phyloP scores from a whole-genome alignment of 805 yeast species.

The Scheffersomyces coipomensis region DNA sequence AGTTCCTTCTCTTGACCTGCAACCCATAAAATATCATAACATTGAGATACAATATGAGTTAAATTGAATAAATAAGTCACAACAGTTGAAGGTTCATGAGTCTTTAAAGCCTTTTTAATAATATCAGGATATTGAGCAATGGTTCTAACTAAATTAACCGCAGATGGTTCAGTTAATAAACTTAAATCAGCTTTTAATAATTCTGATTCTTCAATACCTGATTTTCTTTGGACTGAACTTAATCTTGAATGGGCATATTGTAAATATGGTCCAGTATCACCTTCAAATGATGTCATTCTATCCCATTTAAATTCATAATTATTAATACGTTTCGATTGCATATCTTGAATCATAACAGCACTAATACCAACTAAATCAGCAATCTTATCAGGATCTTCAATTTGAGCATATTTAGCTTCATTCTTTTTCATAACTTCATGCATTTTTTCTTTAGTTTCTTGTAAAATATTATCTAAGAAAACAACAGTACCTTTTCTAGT shows the following conservation, averaged over 20 bases:
- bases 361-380: constrained; percentile 96
- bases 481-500: constrained; percentile 98
- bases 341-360: constrained; percentile 98
- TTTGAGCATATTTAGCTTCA: constrained; percentile 86
- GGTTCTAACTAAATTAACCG: constrained; percentile 68
- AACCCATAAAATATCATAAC: constrained; percentile 95
- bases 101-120: constrained; percentile 76
- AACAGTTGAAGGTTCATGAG: constrained; percentile 88
- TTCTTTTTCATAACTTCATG: constrained; percentile 95
- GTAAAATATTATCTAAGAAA: constrained; percentile 90
- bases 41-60: constrained; percentile 92
- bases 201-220: constrained; percentile 44
- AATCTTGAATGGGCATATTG: constrained; percentile 98
- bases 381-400: constrained; percentile 88
- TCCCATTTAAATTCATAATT: constrained; percentile 97
- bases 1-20: constrained; percentile 89
- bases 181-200: constrained; percentile 53
- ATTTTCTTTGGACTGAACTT: constrained; percentile 89
- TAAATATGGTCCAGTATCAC: constrained; percentile 98
- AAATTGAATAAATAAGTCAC: constrained; percentile 91
- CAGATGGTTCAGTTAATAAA: constrained; percentile 68
- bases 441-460: constrained; percentile 92
- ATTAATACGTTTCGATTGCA: constrained; percentile 95
- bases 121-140: constrained; percentile 91
- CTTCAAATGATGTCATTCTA: constrained; percentile 97